Conservation (phyloP, 1,139 yeast genomes). For the Pichiaceae sp. region DNA sequence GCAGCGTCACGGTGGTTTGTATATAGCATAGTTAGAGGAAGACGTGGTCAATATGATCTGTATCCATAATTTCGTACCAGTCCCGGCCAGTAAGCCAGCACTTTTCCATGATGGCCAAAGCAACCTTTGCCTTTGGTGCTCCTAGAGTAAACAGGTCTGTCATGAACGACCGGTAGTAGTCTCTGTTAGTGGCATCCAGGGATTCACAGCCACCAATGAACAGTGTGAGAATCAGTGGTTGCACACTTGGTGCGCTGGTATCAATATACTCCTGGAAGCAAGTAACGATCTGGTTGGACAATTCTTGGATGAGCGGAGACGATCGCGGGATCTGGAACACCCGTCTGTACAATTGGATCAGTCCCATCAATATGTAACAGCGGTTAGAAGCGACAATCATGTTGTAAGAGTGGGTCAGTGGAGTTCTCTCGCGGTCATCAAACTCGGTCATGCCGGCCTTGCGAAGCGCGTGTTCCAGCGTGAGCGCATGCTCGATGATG, state of each 20-base stretch:
- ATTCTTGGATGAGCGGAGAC: constrained; percentile 37
- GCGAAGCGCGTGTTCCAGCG: constrained; percentile 32
- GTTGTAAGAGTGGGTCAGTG: constrained; percentile 8
- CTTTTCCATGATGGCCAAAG: constrained; percentile 39
- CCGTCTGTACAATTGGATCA: constrained; percentile 49
- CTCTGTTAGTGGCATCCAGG: constrained; percentile 27
- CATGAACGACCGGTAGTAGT: constrained; percentile 33
- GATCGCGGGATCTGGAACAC: constrained; percentile 40
- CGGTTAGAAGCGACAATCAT: constrained; percentile 45
- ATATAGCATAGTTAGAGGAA: constrained; percentile 24
- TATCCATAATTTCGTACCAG: constrained; percentile 47
- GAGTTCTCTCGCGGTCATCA: constrained; percentile 10
- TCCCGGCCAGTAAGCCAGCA: constrained; percentile 51
- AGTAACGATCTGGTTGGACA: constrained; percentile 34
- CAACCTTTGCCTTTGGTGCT: constrained; percentile 39
- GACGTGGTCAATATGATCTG: constrained; percentile 38
- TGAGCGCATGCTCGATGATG: constrained; percentile 37
- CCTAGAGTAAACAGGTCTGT: constrained; percentile 34
- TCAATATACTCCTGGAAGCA: constrained; percentile 31
- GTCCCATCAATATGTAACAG: constrained; percentile 47
- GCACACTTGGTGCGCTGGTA: constrained; percentile 41
- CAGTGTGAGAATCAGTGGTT: constrained; percentile 46
- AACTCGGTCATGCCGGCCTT: constrained; percentile 21
- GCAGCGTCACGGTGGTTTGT: constrained; percentile 13
- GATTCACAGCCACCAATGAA: constrained; percentile 59